Base-by-base conservation (phyloP, 768 basidiomycete species). In the Dacryopinax spathularia region DNA sequence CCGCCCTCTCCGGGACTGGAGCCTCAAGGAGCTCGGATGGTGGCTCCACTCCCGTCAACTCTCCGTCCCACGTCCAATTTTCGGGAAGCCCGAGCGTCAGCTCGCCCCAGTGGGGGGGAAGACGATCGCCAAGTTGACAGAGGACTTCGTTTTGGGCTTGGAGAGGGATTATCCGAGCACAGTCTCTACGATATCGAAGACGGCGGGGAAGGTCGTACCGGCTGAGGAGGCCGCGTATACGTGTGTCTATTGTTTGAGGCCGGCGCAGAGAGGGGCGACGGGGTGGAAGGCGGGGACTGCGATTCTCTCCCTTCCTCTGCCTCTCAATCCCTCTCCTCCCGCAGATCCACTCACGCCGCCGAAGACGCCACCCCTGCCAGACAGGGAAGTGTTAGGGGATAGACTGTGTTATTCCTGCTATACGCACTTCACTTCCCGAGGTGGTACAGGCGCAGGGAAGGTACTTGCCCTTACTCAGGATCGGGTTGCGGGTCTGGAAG, bases 131-230 rank as follows among this genome's bases (percentile, higher is more conserved):
- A 75, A 80, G 1, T 69, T 90, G 33, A 91, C 89, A 2, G 82
- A 84, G 80, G 90, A 85, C 71, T 92, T 91, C 68, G 88, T 92
- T 63, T 73, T 86, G 20, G 85, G 88, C 1, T 71, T 92, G 31
- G 90, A 92, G 73, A 82, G 80, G 60, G 85, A 91, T 71, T 92
- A 87, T 71, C 90, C 90, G 2, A 89, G 89, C 0, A 92, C 90
- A 0, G 90, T 91, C 12, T 90, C 88, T 7, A 84, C 90, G 0
- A 87, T 92, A 60, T 84, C 84, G 25, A 82, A 87, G 34, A 91
- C 90, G 1, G 89, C 87, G 69, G 84, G 79, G 4, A 92, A 92
- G 73, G 73, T 92, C 29, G 79, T 83, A 9, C 83, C 90, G 0
- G 90, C 87, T 33, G 73, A 80, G 62, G 76, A 73, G 1, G 74